Base-by-base conservation (phyloP, 202 grass and related monocot genomes). In the Schoenoplectus triqueter region DNA sequence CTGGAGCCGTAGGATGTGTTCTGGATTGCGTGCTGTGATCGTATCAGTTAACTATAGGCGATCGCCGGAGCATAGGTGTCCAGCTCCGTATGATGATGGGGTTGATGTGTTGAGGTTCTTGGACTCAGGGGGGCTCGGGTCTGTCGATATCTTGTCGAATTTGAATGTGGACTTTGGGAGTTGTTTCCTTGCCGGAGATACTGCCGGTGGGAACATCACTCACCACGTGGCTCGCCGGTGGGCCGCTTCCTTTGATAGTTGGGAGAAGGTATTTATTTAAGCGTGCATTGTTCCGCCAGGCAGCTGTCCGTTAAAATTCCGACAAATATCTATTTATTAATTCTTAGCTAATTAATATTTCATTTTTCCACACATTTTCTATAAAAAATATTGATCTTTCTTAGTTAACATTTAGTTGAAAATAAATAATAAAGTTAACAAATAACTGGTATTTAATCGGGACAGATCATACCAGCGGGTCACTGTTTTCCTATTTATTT, bases 181-280 rank as follows among this genome's bases (percentile, higher is more conserved):
- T 6, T 86, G 93, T 44, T 97, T 93, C 80, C 84, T 97, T 60
- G 78, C 46, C 8, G 89, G 94, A 3, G 94, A 97, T 65, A 94
- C 87, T 78, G 90, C 94, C 4, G 92, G 92, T 11, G 90, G 80
- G 19, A 97, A 97, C 86, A 21, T 94, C 42, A 73, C 88, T 13
- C 92, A 94, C 88, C 90, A 97, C 64, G 86, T 94, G 19, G 50
- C 82, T 46, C 82, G 90, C 0, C 92, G 89, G 18, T 80, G 77
- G 77, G 77, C 77, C 44, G 56, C 77, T 18, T 10, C 56, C 6
- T 0, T 18, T 80, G 77, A 47, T 2, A 80, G 77, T 64, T 80
- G 77, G 56, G 56, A 80, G 20, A 80, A 80, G 77, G 77, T 80
- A 5, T 78, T 78, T 4, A 7, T n/a, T 55, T 13, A 7, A 49